These are phyloP conservation scores for Kockiozyma suomiensis DNA, from an alignment of 805 yeast genomes.

Conservation along the genomic window DNA sequence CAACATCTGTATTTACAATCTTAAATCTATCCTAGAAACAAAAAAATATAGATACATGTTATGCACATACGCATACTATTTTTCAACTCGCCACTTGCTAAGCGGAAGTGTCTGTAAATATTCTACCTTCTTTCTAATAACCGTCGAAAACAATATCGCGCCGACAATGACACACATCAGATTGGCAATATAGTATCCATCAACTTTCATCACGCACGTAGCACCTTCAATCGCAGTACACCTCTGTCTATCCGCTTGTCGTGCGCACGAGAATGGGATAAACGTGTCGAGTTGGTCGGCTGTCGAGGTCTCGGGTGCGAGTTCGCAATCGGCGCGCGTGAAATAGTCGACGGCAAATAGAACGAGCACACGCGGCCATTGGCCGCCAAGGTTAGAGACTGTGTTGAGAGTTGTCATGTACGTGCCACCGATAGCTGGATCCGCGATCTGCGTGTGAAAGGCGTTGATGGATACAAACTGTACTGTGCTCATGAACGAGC, in stretches of 20 bases:
- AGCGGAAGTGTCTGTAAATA: conserved; percentile 61
- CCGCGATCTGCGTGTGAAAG: conserved; percentile 93
- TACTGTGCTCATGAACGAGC: conserved; percentile 90
- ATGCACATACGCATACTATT: conserved; percentile 51
- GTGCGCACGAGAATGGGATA: conserved; percentile 42
- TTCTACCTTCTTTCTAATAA: conserved; percentile 64
- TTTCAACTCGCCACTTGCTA: conserved; percentile 36
- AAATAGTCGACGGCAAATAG: conserved; percentile 77
- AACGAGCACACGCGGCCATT: conserved; percentile 91
- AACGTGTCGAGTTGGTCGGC: conserved; percentile 28
- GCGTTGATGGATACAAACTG: conserved; percentile 95
- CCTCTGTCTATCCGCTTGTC: conserved; percentile 48
- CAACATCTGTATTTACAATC: not conserved
- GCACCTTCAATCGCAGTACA: conserved; percentile 61
- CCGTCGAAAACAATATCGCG: conserved; percentile 59
- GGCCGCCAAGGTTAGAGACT: conserved; percentile 90
- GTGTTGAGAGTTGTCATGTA: conserved; percentile 97
- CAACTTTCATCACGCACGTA: conserved; percentile 54
- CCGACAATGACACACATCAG: conserved; percentile 71
- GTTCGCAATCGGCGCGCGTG: conserved; percentile 64
- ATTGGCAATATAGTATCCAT: conserved; percentile 86
- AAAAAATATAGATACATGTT: conserved; percentile 14
- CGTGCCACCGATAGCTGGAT: conserved; percentile 94
- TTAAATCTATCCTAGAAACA: not conserved
- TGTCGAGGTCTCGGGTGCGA: conserved; percentile 28